Evolutionary conservation across 371 early-diverging fungal genomes (phyloP), one percentile per base, ranked within the genome.

Genomic region (Mucor lusitanicus): DNA sequence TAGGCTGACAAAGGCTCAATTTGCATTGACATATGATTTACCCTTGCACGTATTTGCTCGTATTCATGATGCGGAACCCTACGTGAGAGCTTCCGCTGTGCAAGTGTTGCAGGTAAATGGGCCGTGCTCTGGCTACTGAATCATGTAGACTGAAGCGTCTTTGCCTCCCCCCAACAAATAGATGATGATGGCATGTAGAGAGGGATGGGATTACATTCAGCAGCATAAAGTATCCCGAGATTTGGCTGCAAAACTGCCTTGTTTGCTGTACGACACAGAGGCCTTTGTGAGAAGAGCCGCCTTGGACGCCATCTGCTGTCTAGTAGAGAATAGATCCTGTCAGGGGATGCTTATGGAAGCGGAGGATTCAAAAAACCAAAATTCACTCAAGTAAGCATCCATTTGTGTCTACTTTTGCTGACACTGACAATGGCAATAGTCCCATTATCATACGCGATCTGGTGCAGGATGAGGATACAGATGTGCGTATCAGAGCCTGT

Each of bases 251-350:
- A 67, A 62, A 25, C 57, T 88, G 42, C 88, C 88, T 11, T 64
- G 65, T 5, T 63, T 88, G 54, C 68, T 87, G 32, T 79, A 81
- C 61, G 89, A 89, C 57, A 67, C 82, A 5, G 89, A 87, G 46
- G 87, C 89, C 0, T 82, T 87, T 76, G 89, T 88, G 3, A 77
- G 87, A 57, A 76, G 89, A 50, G 85, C 87, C 7, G 77, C 83
- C 5, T 63, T 88, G 61, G 87, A 87, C 59, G 80, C 84, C 2
- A 85, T 89, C 67, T 67, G 70, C 28, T 87, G 87, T 60, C 61
- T 87, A 21, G 79, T 85, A 32, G 65, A 65, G 12, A 78, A 88
- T 42, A 76, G 85, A 59, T 75, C 80, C 9, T 79, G 79, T 46
- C 75, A 79, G 64, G 76, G 81, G 25, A 71, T 80, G 72, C 15